A percentile compares a stretch with the other conserved stretches of the same genome.
These are phyloP conservation scores for Xylaria hypoxylon DNA, from an alignment of 2,329 filamentous ascomycete species.

Conservation along the genomic window DNA sequence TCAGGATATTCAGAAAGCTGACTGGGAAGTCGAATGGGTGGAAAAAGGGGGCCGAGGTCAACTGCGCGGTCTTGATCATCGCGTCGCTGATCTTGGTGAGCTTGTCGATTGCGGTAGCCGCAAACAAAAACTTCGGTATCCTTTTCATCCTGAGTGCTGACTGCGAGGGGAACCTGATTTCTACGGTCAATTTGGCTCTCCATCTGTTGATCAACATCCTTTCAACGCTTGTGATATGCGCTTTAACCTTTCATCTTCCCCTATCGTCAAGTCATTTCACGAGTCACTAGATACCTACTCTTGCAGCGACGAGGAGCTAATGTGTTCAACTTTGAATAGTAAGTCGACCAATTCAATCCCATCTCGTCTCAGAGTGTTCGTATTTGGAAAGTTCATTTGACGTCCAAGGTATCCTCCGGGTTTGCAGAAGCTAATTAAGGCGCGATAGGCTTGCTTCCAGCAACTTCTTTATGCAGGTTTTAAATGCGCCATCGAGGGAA, in stretches of 20 bases:
- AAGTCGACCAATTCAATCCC: background rate
- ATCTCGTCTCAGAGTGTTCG: no score
- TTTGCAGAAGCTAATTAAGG: background rate
- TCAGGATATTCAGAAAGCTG: background rate
- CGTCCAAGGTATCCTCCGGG: background rate
- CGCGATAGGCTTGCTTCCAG: constrained; percentile 55
- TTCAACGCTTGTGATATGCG: constrained; percentile 27
- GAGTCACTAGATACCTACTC: no score
- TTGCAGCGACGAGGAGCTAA: background rate
- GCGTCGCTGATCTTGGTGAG: background rate
- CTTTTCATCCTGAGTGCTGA: no score
- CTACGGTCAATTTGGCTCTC: background rate
- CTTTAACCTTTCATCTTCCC: no score
- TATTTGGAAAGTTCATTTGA: no score
- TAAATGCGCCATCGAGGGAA: constrained; percentile 58
- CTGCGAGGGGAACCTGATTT: background rate
- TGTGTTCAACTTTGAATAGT: background rate
- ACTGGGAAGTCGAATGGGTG: background rate
- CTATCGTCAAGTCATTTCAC: no score
- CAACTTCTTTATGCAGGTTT: constrained; percentile 63
- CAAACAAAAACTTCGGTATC: no score
- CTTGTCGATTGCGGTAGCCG: background rate
- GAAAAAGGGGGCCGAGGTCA: constrained; percentile 6
- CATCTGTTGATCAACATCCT: constrained; percentile 26
- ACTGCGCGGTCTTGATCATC: constrained; percentile 7